Base-by-base conservation (phyloP, 257 asterid genomes). In the Petunia axillaris region DNA sequence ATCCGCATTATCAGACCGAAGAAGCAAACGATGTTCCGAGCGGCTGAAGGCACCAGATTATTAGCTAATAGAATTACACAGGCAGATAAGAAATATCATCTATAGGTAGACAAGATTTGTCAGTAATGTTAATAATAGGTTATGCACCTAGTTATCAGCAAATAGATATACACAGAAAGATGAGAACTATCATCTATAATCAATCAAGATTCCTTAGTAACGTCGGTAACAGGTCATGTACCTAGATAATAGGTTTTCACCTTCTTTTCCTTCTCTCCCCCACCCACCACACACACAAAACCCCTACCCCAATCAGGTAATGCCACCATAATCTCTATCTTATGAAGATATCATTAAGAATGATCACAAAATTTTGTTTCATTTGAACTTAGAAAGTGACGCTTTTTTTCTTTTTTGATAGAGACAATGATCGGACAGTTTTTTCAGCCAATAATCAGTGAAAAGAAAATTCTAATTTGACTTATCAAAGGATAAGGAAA, bases 1-100 rank as follows among this genome's bases (percentile, higher is more conserved):
- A 83, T 95, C 99, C 3, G 98, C 99, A 83, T 95, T 95, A 87
- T 95, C 99, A 81, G 97, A 89, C 79, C 99, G 92, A 59, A 95
- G 89, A 80, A 93, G 95, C 85, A 95, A 88, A 81, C 98, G 98
- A 83, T 93, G 97, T 79, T 95, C 99, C 43, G 99, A 95, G 82
- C 95, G 99, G 87, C 98, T 95, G 91, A 59, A 79, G 84, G 77
- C 5, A 50, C 46, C 11, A 71, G 77, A 71, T 4, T 71, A 71
- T 71, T 35, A 71, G 77, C 60, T 48, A 48, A 44, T 50, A 6
- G 44, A 71, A 48, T 48, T 48, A 48, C 5, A 25, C 0, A 50
- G 60, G 37, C 44, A 50, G 13, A 71, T 50, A 11, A 35, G 77
- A 48, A 35, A 43, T 11, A 48, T 71, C 60, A 71, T 48, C 41